Evolutionary conservation across 441 rosid genomes (phyloP), one percentile per base, ranked within the genome.

Genomic region (Daphne laureola): DNA sequence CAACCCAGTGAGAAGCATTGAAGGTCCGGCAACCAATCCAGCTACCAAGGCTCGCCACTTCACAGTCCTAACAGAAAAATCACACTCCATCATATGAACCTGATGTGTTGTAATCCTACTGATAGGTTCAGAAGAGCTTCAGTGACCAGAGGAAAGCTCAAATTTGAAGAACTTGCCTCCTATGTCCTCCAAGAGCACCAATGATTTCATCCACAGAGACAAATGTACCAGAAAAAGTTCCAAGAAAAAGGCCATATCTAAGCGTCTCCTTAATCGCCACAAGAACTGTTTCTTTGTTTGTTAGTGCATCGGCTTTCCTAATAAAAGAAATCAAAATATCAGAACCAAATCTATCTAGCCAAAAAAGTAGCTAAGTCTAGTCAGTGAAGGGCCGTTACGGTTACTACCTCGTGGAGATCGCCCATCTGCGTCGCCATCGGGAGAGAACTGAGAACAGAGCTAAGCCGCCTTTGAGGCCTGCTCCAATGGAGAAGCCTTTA

Each of bases 391-490:
- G 25, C 25, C 9, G 12, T 8, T 12, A 12, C 25, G 38, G 12
- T 8, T 12, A 12, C 14, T 63, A 80, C 90, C 81, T 74, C 4
- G 65, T 25, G 16, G 68, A 61, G 49, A 71, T 46, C 40, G 79
- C 57, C 57, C 62, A 73, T 59, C 72, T 71, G 52, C 75, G 63
- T 50, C 96, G 85, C 40, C 81, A 69, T 43, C 93, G 76, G 65
- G 78, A 67, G 8, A 87, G 67, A 68, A 87, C 64, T 11, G 90
- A 78, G 76, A 87, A 87, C 55, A 87, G 61, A 49, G 85, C 78
- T 13, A 87, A 69, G 52, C 96, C 96, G 18, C 96, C 96, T 79
- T 84, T 87, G 43, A 87, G 72, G 16, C 96, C 96, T 4, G 93
- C 83, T 45, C 96, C 96, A 17, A 87, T 79, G 23, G 93, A 74